Percentiles rank a stretch among this genome's conserved stretches.
phyloP scores from a whole-genome alignment of 108 stramenopile species.

The Ochromonas danica region DNA sequence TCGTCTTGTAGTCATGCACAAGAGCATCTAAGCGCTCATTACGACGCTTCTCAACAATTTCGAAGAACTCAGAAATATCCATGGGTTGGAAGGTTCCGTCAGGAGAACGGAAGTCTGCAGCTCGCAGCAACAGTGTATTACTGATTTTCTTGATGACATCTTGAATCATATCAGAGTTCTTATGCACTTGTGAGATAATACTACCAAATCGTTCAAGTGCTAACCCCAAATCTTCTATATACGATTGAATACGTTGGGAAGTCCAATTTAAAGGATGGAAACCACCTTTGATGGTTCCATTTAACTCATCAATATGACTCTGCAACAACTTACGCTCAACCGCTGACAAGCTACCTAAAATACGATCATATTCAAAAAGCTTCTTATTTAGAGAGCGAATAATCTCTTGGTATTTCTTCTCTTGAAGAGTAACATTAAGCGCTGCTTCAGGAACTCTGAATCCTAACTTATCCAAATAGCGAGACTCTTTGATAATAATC shows the following conservation, averaged over 20 bases:
- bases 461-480: slow-evolving; percentile 69
- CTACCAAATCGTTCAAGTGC: slow-evolving; percentile 60
- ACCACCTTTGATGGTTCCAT: slow-evolving; percentile 44
- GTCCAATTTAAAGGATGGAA: slow-evolving; percentile 70
- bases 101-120: slow-evolving; percentile 42
- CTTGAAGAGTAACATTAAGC: slow-evolving; percentile 67
- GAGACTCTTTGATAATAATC: slow-evolving; percentile 63
- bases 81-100: slow-evolving; percentile 39
- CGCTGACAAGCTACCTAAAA: slow-evolving; percentile 44
- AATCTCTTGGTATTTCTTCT: slow-evolving; percentile 63
- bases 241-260: slow-evolving; percentile 63
- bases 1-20: slow-evolving; percentile 60
- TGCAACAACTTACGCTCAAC: slow-evolving; percentile 57
- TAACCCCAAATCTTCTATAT: slow-evolving; percentile 60
- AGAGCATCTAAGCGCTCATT: slow-evolving; percentile 50
- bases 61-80: slow-evolving; percentile 60
- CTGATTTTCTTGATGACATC: slow-evolving; percentile 58
- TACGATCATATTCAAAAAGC: slow-evolving; percentile 55
- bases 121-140: slow-evolving; percentile 51
- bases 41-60: slow-evolving; percentile 58
- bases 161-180: slow-evolving; percentile 59
- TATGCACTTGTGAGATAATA: slow-evolving; percentile 60
- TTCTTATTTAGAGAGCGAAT: slow-evolving; percentile 52
- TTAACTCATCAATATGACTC: slow-evolving; percentile 57
- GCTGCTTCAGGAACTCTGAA: slow-evolving; percentile 67